These are phyloP conservation scores for Colletotrichum godetiae DNA, from an alignment of 2,329 filamentous ascomycete species.

Conservation along the genomic window DNA sequence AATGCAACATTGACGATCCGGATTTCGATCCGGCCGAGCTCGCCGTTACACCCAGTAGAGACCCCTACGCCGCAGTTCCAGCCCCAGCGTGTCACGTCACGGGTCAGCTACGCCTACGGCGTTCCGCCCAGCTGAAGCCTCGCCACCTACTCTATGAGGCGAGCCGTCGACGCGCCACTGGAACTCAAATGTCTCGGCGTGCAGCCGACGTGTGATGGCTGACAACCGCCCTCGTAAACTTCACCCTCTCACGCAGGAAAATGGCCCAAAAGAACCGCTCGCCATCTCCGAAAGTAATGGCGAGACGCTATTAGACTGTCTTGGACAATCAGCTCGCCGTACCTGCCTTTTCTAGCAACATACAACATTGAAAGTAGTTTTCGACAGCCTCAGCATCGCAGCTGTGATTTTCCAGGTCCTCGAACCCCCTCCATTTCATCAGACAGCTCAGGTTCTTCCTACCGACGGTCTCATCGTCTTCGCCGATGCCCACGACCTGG, in stretches of 20 bases:
- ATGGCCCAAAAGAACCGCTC: neutral
- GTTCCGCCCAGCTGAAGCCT: neutral
- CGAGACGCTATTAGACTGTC: neutral
- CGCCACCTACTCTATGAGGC: neutral
- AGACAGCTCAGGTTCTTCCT: neutral
- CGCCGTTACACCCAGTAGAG: neutral
- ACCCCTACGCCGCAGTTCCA: neutral
- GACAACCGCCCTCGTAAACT: neutral
- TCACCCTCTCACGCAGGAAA: neutral
- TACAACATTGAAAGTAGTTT: neutral
- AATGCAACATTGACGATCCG: neutral
- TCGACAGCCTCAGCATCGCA: neutral
- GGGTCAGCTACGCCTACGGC: constrained; percentile 10
- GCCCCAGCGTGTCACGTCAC: neutral
- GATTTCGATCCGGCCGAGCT: neutral
- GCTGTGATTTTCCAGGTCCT: neutral
- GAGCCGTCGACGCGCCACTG: neutral
- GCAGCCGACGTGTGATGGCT: neutral
- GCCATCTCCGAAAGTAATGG: neutral
- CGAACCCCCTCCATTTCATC: neutral
- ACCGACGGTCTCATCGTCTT: neutral
- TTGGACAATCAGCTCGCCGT: neutral
- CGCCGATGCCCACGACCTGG: neutral
- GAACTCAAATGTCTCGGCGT: neutral
- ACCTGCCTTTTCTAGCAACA: neutral